phyloP scores from a whole-genome alignment of 2,329 filamentous ascomycete genomes.

The Graphilbum ipis-grandicollis region DNA sequence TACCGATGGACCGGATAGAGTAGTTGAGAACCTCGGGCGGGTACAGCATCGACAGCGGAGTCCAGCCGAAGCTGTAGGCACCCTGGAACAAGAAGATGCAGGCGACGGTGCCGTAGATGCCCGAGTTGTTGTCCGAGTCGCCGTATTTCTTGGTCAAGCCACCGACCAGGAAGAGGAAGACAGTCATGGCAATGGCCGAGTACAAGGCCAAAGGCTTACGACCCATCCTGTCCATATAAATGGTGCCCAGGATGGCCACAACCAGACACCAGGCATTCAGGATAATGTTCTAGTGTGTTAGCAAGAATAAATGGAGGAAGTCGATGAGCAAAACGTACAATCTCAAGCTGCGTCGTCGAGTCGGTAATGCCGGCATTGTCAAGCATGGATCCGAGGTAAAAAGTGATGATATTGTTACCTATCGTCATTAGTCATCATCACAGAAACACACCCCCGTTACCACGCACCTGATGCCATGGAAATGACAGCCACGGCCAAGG shows the following conservation, averaged over 20 bases:
- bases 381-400: slow-evolving; percentile 3
- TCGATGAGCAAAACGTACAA: too few relatives aligned
- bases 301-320: too few relatives aligned
- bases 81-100: slow-evolving; percentile 38
- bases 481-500: neutral
- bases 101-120: slow-evolving; percentile 16
- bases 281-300: too few relatives aligned
- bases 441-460: too few relatives aligned
- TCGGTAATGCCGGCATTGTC: slow-evolving; percentile 2
- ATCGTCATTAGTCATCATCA: too few relatives aligned
- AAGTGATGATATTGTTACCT: slow-evolving; percentile 7
- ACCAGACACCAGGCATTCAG: slow-evolving; percentile 6
- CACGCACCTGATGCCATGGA: too few relatives aligned
- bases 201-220: too few relatives aligned
- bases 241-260: slow-evolving; percentile 8
- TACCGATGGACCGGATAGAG: slow-evolving; percentile 21
- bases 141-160: slow-evolving; percentile 1
- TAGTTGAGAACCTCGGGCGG: slow-evolving; percentile 22
- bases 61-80: slow-evolving; percentile 32
- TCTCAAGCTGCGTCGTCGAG: slow-evolving; percentile 2
- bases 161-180: slow-evolving; percentile 20
- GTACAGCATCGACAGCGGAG: slow-evolving; percentile 28
- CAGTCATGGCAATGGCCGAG: neutral
- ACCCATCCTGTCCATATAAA: too few relatives aligned
- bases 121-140: slow-evolving; percentile 2